Evolutionary conservation across 2,329 filamentous ascomycete genomes (phyloP).

Genomic region (Nigrospora osmanthi): DNA sequence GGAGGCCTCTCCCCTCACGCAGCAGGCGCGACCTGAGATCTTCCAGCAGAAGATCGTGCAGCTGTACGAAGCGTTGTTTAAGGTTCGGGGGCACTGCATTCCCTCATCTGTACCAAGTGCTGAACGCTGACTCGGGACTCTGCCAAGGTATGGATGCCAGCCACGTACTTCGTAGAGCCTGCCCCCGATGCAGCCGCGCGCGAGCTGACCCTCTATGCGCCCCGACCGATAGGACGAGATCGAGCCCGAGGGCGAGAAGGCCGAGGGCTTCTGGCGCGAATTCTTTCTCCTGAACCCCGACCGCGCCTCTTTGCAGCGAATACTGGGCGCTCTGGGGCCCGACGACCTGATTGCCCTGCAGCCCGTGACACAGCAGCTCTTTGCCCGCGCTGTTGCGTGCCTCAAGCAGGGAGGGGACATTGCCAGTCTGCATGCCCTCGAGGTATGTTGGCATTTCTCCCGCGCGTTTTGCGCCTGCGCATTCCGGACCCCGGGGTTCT

Average conservation of each 20-base stretch:
- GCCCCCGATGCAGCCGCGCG: neutral
- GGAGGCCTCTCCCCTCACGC: constrained; percentile 89
- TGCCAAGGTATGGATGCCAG: constrained; percentile 5
- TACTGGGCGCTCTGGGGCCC: constrained; percentile 63
- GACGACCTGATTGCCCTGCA: constrained; percentile 72
- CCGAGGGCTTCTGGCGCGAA: constrained; percentile 92
- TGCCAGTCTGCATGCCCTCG: constrained; percentile 71
- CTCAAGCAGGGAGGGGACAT: constrained; percentile 54
- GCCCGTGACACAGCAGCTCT: constrained; percentile 70
- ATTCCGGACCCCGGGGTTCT: no score
- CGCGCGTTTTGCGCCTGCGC: no score
- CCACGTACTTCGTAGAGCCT: neutral
- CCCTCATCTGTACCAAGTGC: neutral
- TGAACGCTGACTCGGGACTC: constrained; percentile 2
- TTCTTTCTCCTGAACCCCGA: constrained; percentile 89
- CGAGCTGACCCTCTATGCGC: constrained; percentile 12
- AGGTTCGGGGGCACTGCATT: constrained; percentile 35
- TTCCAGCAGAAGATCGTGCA: constrained; percentile 93
- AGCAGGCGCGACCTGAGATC: constrained; percentile 79
- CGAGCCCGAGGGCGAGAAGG: constrained; percentile 59
- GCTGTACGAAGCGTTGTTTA: constrained; percentile 81
- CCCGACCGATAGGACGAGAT: constrained; percentile 37
- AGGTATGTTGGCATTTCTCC: constrained; percentile 46
- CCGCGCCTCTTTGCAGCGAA: constrained; percentile 54
- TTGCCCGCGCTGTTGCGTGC: constrained; percentile 62